Base-by-base conservation (phyloP, 2,329 filamentous ascomycete species). In the Colletotrichum sp. region DNA sequence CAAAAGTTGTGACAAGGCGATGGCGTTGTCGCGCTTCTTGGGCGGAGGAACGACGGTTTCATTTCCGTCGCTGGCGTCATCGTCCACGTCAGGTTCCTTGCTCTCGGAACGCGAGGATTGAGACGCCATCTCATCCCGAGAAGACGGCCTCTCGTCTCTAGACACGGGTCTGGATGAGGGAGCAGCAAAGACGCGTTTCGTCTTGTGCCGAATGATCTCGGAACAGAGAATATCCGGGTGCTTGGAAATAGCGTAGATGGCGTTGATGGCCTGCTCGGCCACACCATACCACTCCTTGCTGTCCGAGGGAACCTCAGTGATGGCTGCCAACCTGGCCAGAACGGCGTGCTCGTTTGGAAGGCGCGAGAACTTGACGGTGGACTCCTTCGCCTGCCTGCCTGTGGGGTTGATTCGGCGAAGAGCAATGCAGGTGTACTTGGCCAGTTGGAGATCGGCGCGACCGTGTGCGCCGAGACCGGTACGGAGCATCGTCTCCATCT, bases 251-350 rank as follows among this genome's bases (percentile, higher is more conserved):
- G 95, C 93, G 81, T 99, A 99, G 66, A 99, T 98, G 64, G 97
- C 97, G 79, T 95, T 95, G 82, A 99, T 95, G 10, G 97, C 96
- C 85, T 99, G 97, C 83, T 99, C 98, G 24, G 97, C 96, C 59
- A 99, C 93, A 5, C 97, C 97, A 80, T 95, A 96, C 95, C 97
- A 99, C 83, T 99, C 97, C 82, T 98, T 97, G 86, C 93, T 98
- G 75, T 98, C 93, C 0, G 95, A 96, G 7, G 93, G 90, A 7
- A 98, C 92, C 78, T 98, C 95, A 21, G 94, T 93, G 80, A 99
- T 96, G 24, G 94, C 93, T 12, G 95, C 95, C 10, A 99, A 89
- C 80, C 94, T 94, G 6, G 90, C 88, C 32, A 98, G 88, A 21
- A 99, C 94, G 10, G 96, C 95, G 82, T 99, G 96, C 75, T 98